Base-by-base conservation (phyloP, 2,329 filamentous ascomycete species). In the Metarhizium robertsii region DNA sequence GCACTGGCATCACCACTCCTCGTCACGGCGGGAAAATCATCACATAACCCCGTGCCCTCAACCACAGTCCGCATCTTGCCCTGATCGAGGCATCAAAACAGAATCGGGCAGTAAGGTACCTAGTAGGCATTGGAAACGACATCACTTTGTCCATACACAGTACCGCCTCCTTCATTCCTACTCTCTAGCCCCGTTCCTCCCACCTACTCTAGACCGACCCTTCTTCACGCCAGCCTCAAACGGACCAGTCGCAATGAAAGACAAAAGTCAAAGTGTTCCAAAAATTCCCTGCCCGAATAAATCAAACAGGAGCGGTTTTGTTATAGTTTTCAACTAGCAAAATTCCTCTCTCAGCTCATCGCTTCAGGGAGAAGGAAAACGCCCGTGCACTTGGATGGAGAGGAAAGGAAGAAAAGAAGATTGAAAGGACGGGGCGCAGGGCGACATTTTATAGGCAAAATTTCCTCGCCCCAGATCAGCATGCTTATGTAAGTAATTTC, bases 261-360 rank as follows among this genome's bases (percentile, higher is more conserved):
- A 73, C 62, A 66, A 64, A 56, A 53, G 25, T 45, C 42, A 54
- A 60, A 60, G 57, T 66, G 73, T 81, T 72, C 85, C 87, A 88
- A 88, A 85, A 88, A 87, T 88, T 72, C 84, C 84, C 76, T 65
- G 77, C 76, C 81, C 77, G 83, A 76, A 78, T 73, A 80, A 79
- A 80, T 79, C 83, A 80, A 79, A 75, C 72, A 78, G 75, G 75
- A 88, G 85, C 76, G 74, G 85, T 87, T 84, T 83, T 75, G 78
- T 67, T 79, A 81, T 87, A 88, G 85, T 88, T 88, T 88, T 88
- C 85, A 88, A 88, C 85, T 87, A 88, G 85, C 85, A 88, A 88
- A 87, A 86, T 85, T 87, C 85, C 82, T 88, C 85, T 88, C 84
- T 86, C 84, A 72, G 71, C 71, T 72, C 80, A 84, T 83, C 80